A percentile compares a stretch with the other conserved stretches of the same genome.
phyloP scores from a whole-genome alignment of 2,329 filamentous ascomycete species.

The Calonectria pseudoreteaudii region DNA sequence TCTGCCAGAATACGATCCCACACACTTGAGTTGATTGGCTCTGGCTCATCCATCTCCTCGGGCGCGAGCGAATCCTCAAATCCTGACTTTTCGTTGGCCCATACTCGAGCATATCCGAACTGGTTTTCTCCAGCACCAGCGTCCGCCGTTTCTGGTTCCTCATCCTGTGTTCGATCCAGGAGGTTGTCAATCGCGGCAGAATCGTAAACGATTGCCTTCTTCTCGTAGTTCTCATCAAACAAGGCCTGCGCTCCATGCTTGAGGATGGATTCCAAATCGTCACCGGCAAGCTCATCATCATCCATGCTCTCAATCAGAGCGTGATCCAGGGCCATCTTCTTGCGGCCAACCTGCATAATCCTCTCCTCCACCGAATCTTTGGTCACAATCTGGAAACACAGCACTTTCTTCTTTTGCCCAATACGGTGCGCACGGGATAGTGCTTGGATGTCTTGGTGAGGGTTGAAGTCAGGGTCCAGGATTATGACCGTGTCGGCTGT shows the following conservation, averaged over 20 bases:
- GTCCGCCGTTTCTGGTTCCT: conserved; percentile 74
- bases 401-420: conserved; percentile 93
- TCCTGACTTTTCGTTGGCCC: conserved; percentile 82
- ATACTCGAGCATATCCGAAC: conserved; percentile 91
- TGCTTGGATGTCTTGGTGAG: conserved; percentile 97
- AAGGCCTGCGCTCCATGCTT: conserved; percentile 88
- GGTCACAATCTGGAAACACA: conserved; percentile 95
- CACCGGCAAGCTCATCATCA: conserved; percentile 79
- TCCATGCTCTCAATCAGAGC: conserved; percentile 94
- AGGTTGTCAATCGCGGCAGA: conserved; percentile 85
- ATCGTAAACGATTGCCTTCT: conserved; percentile 85
- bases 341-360: conserved; percentile 94
- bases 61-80: conserved; percentile 73
- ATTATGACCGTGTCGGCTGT: conserved; percentile 99
- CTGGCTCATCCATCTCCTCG: conserved; percentile 63
- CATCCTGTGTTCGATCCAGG: conserved; percentile 86
- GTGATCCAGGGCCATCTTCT: conserved; percentile 96
- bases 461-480: conserved; percentile 96
- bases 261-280: conserved; percentile 88
- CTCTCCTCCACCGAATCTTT: conserved; percentile 91
- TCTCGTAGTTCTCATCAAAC: conserved; percentile 79
- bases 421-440: conserved; percentile 95
- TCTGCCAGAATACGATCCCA: conserved; percentile 93
- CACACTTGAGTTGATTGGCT: conserved; percentile 73
- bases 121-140: conserved; percentile 78